Conservation (phyloP, 352 stramenopile species). For the Lagenidium sp. region DNA sequence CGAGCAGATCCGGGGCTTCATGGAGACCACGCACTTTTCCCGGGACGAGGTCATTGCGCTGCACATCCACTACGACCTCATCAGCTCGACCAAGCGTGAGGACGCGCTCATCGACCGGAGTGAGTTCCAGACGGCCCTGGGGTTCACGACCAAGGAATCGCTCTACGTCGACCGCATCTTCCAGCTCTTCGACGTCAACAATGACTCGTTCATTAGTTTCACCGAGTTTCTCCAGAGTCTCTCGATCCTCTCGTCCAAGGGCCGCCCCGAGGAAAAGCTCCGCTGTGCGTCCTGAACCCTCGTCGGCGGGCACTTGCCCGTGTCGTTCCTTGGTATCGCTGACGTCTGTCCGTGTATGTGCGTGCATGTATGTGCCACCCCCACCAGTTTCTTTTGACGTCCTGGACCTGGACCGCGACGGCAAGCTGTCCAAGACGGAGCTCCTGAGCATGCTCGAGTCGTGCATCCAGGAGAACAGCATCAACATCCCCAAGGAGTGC, state of each 20-base stretch:
- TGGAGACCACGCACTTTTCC: slow-evolving; percentile 38
- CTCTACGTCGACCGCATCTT: slow-evolving; percentile 80
- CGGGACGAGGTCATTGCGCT: slow-evolving; percentile 49
- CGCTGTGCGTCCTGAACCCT: slow-evolving; percentile 27
- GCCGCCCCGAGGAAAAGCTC: slow-evolving; percentile 54
- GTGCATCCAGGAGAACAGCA: slow-evolving; percentile 65
- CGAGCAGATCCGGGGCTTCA: slow-evolving; percentile 33
- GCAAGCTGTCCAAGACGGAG: slow-evolving; percentile 62
- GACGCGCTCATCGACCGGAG: slow-evolving; percentile 68
- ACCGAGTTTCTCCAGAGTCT: slow-evolving; percentile 70
- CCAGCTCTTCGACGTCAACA: slow-evolving; percentile 70
- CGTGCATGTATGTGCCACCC: not conserved
- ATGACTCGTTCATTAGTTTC: slow-evolving; percentile 77
- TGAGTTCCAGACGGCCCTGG: slow-evolving; percentile 71
- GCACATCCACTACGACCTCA: slow-evolving; percentile 54
- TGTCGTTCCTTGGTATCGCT: not conserved
- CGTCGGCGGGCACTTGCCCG: not conserved
- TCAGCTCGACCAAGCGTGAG: slow-evolving; percentile 49
- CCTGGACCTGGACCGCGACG: slow-evolving; percentile 62
- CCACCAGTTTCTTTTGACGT: slow-evolving; percentile 67
- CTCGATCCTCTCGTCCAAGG: slow-evolving; percentile 62
- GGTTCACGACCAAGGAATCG: slow-evolving; percentile 73
- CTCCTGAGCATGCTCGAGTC: slow-evolving; percentile 62
- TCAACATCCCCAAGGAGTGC: slow-evolving; percentile 59
- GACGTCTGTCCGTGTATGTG: no score